Base-by-base conservation (phyloP, 192 early-diverging fungal genomes). In the Podila minutissima region DNA sequence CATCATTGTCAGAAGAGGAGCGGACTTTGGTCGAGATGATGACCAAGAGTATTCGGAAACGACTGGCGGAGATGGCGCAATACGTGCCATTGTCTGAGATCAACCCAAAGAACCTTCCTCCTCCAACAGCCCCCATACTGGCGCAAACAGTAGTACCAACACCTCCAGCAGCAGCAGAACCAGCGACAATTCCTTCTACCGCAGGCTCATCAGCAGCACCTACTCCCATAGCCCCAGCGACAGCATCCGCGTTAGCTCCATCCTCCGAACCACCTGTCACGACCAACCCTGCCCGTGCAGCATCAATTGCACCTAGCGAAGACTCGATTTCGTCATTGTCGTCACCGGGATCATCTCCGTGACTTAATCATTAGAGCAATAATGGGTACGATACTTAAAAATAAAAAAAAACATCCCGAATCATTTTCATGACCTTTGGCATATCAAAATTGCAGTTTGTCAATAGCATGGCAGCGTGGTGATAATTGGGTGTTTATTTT, bases 51-150 rank as follows among this genome's bases (percentile, higher is more conserved):
- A 73, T 81, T 28, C 70, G 77, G 11, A 55, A 37, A 48, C 59
- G 77, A 22, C 67, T 81, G 22, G 53, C n/a, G 2, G 77, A 81
- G 57, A 81, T 81, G 77, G 67, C 41, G 24, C 60, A 73, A 57
- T 81, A 73, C 53, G 66, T 81, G 7, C 77, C 77, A 12, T 67
- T 81, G 20, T 64, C 77, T 15, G 71, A 81, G 58, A 31, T 81
- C 24, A 73, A 81, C 26, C 62, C 77, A 2, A 59, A 72, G 57
- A 51, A 67, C 26, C 71, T 81, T 5, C 77, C 77, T 4, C 77
- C 66, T 20, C 77, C 77, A 0, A n/a, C 72, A 9, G 28, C 65
- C 2, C 13, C 64, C 33, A 59, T 49, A 28, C 22, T 53, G 9
- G 29, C 53, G 32, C 26, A 57, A 9, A 24, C 59, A 4, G 4